phyloP scores from a whole-genome alignment of 345 rosid species.

The Passiflora organensis region DNA sequence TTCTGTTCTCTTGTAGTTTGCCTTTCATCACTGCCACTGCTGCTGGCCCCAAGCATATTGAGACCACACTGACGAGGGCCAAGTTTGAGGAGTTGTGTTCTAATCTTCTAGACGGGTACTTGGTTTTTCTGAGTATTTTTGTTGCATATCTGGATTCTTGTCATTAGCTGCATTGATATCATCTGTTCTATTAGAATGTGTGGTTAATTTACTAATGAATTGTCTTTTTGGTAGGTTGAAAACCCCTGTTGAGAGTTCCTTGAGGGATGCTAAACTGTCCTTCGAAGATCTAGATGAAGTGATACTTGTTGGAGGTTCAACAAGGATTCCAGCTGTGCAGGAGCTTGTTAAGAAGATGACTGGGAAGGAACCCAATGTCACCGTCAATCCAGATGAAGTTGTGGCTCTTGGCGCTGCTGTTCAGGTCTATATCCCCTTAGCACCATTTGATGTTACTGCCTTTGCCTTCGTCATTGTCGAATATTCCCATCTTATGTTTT shows the following conservation, averaged over 20 bases:
- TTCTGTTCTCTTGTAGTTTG: slow-evolving; percentile 45
- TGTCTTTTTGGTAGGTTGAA: slow-evolving; percentile 66
- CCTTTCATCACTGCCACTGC: slow-evolving; percentile 98
- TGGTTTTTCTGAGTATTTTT: background rate
- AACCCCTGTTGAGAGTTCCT: slow-evolving; percentile 78
- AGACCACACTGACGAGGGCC: slow-evolving; percentile 80
- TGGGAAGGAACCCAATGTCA: slow-evolving; percentile 91
- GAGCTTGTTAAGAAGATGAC: slow-evolving; percentile 86
- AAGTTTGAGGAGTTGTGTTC: slow-evolving; percentile 93
- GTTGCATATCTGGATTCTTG: background rate
- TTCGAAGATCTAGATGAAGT: slow-evolving; percentile 87
- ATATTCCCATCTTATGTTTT: no score
- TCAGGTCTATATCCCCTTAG: no score
- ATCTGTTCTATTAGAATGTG: no score
- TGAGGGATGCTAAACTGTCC: slow-evolving; percentile 86
- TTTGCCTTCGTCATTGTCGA: no score
- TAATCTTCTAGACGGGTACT: slow-evolving; percentile 80
- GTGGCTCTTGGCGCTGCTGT: slow-evolving; percentile 99
- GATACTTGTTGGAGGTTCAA: slow-evolving; percentile 97
- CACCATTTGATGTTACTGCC: no score
- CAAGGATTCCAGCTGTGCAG: slow-evolving; percentile 96
- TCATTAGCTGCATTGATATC: no score
- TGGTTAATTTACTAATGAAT: no score
- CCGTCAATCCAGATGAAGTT: slow-evolving; percentile 97
- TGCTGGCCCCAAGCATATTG: slow-evolving; percentile 98